A percentile compares a stretch with the other conserved stretches of the same genome.
These are phyloP conservation scores for Leccinum pachyderme DNA, from an alignment of 1,284 basidiomycete species.

Conservation along the genomic window DNA sequence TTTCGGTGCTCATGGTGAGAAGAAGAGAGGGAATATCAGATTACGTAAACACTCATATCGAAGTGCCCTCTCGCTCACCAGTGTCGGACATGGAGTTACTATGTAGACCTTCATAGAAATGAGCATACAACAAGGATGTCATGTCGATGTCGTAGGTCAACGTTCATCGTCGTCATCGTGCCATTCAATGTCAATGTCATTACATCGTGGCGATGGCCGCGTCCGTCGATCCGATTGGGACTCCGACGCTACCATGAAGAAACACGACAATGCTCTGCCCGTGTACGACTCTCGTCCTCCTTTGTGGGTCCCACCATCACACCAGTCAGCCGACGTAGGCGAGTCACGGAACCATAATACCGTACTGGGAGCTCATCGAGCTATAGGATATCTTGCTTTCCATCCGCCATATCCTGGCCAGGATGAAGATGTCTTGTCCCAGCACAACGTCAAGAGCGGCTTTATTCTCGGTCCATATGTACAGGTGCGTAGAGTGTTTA, in stretches of 20 bases:
- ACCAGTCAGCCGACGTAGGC: slow-evolving; percentile 69
- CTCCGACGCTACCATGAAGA: slow-evolving; percentile 4
- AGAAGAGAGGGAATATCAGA: not conserved
- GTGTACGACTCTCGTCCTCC: slow-evolving; percentile 70
- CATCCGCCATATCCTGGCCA: slow-evolving; percentile 81
- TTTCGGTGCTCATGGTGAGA: slow-evolving; percentile 26
- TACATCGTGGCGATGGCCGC: too few relatives aligned
- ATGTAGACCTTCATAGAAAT: too few relatives aligned
- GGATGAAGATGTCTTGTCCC: slow-evolving; percentile 82
- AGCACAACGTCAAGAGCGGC: slow-evolving; percentile 78
- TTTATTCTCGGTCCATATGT: slow-evolving; percentile 62
- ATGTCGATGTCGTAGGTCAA: too few relatives aligned
- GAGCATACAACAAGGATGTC: too few relatives aligned
- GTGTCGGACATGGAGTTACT: too few relatives aligned
- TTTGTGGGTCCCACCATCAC: slow-evolving; percentile 65
- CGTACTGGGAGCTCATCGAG: slow-evolving; percentile 2
- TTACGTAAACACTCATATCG: not conserved
- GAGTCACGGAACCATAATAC: slow-evolving; percentile 13
- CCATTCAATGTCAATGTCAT: too few relatives aligned
- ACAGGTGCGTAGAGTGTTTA: slow-evolving; percentile 39
- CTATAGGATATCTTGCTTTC: slow-evolving; percentile 79
- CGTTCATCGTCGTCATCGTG: too few relatives aligned
- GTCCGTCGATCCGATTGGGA: too few relatives aligned
- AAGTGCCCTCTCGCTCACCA: too few relatives aligned
- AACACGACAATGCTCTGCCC: slow-evolving; percentile 39